Evolutionary conservation across 768 basidiomycete species (phyloP).

Genomic region (Holtermannia corniformis): DNA sequence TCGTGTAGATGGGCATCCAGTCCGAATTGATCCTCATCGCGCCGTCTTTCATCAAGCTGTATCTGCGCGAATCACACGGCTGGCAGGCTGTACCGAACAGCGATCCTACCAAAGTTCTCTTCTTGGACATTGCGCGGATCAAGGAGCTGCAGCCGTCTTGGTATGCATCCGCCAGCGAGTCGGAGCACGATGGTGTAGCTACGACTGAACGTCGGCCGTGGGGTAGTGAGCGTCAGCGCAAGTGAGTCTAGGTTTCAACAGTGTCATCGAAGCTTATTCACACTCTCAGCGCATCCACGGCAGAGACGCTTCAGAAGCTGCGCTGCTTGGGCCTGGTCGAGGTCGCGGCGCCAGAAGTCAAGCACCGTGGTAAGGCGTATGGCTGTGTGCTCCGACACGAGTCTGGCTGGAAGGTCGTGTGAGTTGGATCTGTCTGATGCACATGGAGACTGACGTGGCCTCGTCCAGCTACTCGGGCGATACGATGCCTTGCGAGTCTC

Average conservation of each 20-base stretch:
- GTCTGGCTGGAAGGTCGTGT: slow-evolving; percentile 73
- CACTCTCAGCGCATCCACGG: background rate
- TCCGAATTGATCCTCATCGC: slow-evolving; percentile 54
- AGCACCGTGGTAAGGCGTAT: slow-evolving; percentile 63
- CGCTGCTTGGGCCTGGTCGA: slow-evolving; percentile 49
- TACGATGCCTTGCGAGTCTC: slow-evolving; percentile 62
- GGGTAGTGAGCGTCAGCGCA: background rate
- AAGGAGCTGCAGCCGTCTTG: background rate
- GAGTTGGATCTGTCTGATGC: slow-evolving; percentile 32
- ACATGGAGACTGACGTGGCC: background rate
- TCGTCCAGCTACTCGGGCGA: slow-evolving; percentile 78
- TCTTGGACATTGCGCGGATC: slow-evolving; percentile 12
- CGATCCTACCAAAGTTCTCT: slow-evolving; percentile 19
- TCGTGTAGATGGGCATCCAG: slow-evolving; percentile 16
- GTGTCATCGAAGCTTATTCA: too few relatives aligned
- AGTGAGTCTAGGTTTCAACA: background rate
- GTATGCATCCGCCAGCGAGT: background rate
- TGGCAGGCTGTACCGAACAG: slow-evolving; percentile 58
- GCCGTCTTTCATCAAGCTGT: slow-evolving; percentile 25
- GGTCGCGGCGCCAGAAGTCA: slow-evolving; percentile 61
- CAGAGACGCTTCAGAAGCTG: background rate
- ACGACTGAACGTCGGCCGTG: background rate
- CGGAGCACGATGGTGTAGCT: background rate
- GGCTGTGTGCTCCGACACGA: slow-evolving; percentile 59
- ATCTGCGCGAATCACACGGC: slow-evolving; percentile 58